Conservation (phyloP, 2,329 filamentous ascomycete species). For the Claviceps digitariae region DNA sequence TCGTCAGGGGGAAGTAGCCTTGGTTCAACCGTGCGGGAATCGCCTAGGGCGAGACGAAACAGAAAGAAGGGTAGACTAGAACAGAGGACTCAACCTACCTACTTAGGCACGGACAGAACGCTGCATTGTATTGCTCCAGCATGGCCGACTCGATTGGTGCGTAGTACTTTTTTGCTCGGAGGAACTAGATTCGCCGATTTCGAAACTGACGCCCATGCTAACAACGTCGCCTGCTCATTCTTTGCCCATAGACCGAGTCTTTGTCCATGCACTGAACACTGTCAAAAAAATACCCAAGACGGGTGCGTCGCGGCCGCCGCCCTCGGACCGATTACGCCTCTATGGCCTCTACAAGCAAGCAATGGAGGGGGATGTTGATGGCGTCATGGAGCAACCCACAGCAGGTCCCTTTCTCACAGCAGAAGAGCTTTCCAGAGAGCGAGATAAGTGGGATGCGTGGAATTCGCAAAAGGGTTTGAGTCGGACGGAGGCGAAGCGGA, state of each 20-base stretch:
- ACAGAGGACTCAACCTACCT: neutral
- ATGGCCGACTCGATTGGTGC: conserved; percentile 28
- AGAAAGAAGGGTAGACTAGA: neutral
- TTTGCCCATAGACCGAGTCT: conserved; percentile 66
- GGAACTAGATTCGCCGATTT: too few species aligned
- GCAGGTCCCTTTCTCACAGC: conserved; percentile 29
- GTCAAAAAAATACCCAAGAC: conserved; percentile 96
- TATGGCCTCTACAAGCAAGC: conserved; percentile 99
- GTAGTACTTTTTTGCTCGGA: conserved; percentile 6
- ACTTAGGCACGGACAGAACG: neutral
- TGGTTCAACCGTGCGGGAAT: neutral
- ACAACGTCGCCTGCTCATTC: conserved; percentile 1
- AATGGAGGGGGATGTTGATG: conserved; percentile 95
- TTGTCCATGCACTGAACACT: conserved; percentile 96
- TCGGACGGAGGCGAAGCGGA: conserved; percentile 83
- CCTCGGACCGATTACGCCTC: conserved; percentile 71
- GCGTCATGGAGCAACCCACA: conserved; percentile 75
- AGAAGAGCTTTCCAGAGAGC: conserved; percentile 44
- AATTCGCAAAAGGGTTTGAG: conserved; percentile 71
- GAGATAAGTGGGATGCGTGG: conserved; percentile 87
- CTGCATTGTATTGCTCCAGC: neutral
- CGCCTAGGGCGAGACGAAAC: neutral
- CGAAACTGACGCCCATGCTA: neutral
- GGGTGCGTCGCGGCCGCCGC: conserved; percentile 76
- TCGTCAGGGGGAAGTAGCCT: neutral